Evolutionary conservation across 805 yeast genomes (phyloP).

Genomic region (Wickerhamiella allomyrinae): DNA sequence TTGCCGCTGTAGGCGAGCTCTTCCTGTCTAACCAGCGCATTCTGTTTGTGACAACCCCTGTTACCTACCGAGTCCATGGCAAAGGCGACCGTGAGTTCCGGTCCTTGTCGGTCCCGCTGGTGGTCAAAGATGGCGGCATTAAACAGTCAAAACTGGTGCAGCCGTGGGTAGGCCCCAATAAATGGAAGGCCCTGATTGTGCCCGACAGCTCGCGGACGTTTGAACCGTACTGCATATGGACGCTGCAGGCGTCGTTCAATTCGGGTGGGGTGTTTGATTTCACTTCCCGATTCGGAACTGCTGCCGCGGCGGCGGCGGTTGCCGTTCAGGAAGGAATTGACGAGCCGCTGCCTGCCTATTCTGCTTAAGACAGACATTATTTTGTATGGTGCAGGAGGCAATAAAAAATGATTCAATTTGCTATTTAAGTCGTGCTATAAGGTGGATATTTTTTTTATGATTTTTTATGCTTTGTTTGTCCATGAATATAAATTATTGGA

Average conservation of each 20-base stretch:
- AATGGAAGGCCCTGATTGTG: conserved; percentile 19
- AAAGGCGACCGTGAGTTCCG: conserved; percentile 21
- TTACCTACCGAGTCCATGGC: conserved; percentile 17
- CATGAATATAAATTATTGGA: too few species aligned
- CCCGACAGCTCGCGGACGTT: conserved; percentile 15
- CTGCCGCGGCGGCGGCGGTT: conserved; percentile 7
- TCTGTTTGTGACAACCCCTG: conserved; percentile 6
- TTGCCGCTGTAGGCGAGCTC: conserved; percentile 4
- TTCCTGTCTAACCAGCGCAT: conserved; percentile 15
- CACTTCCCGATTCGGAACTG: conserved; percentile 8
- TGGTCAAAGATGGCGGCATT: conserved; percentile 9
- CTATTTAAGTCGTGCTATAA: too few species aligned
- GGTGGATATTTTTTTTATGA: too few species aligned
- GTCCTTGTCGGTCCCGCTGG: conserved; percentile 15
- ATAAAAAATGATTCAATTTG: too few species aligned
- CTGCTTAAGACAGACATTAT: too few species aligned
- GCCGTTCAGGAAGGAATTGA: conserved; percentile 14
- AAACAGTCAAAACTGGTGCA: conserved; percentile 17
- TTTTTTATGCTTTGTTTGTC: too few species aligned
- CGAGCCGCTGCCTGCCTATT: conserved; percentile 16
- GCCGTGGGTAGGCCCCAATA: conserved; percentile 28
- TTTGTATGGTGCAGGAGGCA: too few species aligned
- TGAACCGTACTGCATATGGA: conserved; percentile 20
- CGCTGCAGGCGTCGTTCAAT: conserved; percentile 16
- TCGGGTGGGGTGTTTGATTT: conserved; percentile 24